Conservation (phyloP, 768 basidiomycete genomes). For the Mycena leptocephala region DNA sequence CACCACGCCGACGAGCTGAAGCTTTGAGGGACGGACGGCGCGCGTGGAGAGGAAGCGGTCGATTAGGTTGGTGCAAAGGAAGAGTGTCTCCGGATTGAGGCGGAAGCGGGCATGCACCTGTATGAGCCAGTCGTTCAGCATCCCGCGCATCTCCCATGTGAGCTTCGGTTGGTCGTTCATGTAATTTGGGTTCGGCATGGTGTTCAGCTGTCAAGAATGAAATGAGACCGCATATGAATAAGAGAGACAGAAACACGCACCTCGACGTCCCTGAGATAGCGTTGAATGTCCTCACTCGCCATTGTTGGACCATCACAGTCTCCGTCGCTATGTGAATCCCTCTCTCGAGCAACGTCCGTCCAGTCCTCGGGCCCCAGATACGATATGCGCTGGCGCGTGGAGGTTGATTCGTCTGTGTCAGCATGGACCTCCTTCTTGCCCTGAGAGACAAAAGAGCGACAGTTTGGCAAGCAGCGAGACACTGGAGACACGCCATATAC, state of each 20-base stretch:
- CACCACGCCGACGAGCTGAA: conserved; percentile 93
- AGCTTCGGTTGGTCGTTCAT: conserved; percentile 89
- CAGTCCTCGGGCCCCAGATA: conserved; percentile 53
- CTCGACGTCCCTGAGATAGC: conserved; percentile 89
- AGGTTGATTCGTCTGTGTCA: conserved; percentile 21
- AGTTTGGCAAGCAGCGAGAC: not conserved
- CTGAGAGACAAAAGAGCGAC: conserved; percentile 25
- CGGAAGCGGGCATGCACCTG: conserved; percentile 89
- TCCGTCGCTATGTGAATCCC: conserved; percentile 54
- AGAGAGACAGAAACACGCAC: conserved; percentile 55
- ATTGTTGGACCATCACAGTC: conserved; percentile 92
- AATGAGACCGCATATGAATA: not conserved
- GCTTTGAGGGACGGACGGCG: conserved; percentile 84
- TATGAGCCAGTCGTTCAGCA: conserved; percentile 95
- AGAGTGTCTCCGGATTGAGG: conserved; percentile 92
- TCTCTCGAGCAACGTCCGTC: too few species aligned
- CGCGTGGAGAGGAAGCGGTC: conserved; percentile 82
- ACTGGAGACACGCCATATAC: not conserved
- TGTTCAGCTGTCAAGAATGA: conserved; percentile 70
- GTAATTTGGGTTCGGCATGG: conserved; percentile 88
- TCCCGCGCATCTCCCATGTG: conserved; percentile 91
- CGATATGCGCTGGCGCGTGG: conserved; percentile 34
- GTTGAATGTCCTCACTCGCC: conserved; percentile 94
- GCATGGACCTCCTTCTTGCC: conserved; percentile 3
- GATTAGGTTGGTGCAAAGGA: conserved; percentile 90